phyloP scores from a whole-genome alignment of 768 basidiomycete species.

The Agaricus bisporus region DNA sequence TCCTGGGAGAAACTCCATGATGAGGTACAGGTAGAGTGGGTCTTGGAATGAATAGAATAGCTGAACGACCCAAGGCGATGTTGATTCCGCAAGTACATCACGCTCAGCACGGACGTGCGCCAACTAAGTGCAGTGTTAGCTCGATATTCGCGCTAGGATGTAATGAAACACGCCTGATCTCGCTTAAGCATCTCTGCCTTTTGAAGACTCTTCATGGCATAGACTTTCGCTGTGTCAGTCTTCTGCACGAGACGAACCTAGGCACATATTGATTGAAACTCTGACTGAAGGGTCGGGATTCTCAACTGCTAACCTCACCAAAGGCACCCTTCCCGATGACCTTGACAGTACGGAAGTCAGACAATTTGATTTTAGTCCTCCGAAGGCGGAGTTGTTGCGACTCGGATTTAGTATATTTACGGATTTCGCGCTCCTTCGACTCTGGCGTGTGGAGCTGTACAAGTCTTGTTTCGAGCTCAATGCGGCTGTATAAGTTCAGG shows the following conservation, averaged over 20 bases:
- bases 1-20: slow-evolving; percentile 84
- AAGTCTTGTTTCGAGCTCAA: slow-evolving; percentile 83
- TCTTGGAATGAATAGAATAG: slow-evolving; percentile 99
- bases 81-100: slow-evolving; percentile 93
- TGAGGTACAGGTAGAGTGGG: slow-evolving; percentile 89
- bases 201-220: slow-evolving; percentile 98
- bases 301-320: slow-evolving; percentile 65
- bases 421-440: slow-evolving; percentile 83
- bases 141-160: background rate
- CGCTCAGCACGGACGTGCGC: slow-evolving; percentile 97
- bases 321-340: slow-evolving; percentile 99
- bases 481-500: slow-evolving; percentile 48
- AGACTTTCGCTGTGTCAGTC: slow-evolving; percentile 94
- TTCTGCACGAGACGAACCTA: slow-evolving; percentile 96
- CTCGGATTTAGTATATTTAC: slow-evolving; percentile 81
- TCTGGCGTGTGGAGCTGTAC: slow-evolving; percentile 70
- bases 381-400: slow-evolving; percentile 87
- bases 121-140: slow-evolving; percentile 43
- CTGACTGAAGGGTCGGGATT: slow-evolving; percentile 9
- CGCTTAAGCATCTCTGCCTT: slow-evolving; percentile 99
- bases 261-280: background rate
- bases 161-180: slow-evolving; percentile 68
- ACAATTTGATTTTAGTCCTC: slow-evolving; percentile 87
- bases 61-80: slow-evolving; percentile 96
- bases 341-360: slow-evolving; percentile 94